phyloP scores from a whole-genome alignment of 306 rosid genomes.

The Sicyos baderoa region DNA sequence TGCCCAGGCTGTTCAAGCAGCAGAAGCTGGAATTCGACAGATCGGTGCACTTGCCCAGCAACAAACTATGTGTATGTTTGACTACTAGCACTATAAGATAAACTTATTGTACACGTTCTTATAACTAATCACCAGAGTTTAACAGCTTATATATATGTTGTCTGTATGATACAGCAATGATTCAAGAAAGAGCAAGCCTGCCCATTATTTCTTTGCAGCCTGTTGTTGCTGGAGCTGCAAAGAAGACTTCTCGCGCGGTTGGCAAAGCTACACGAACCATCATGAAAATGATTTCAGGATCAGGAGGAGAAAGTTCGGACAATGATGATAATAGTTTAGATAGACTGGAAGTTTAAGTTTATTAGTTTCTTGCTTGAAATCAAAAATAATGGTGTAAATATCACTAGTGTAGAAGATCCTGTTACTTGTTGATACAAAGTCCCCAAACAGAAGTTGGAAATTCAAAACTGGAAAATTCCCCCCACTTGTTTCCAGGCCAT shows the following conservation, averaged over 20 bases:
- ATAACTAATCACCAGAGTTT: not conserved
- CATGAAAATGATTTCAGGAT: slow-evolving; percentile 55
- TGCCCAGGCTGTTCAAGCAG: slow-evolving; percentile 82
- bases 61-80: slow-evolving; percentile 70
- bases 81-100: not conserved
- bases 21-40: slow-evolving; percentile 78
- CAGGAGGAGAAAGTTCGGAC: slow-evolving; percentile 39
- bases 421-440: slow-evolving; percentile 7
- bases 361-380: not conserved
- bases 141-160: not conserved
- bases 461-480: not conserved
- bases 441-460: not conserved
- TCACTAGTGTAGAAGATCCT: not conserved
- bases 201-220: slow-evolving; percentile 76
- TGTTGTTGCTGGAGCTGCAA: slow-evolving; percentile 81
- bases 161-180: slow-evolving; percentile 56
- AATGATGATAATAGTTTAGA: slow-evolving; percentile 36
- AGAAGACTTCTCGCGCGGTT: slow-evolving; percentile 77
- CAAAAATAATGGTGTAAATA: slow-evolving; percentile 12
- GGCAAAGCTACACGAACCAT: slow-evolving; percentile 68
- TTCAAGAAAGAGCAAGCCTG: slow-evolving; percentile 80
- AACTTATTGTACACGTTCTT: not conserved
- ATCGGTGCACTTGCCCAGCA: slow-evolving; percentile 68
- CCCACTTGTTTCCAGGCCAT: not conserved
- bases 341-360: slow-evolving; percentile 38